Percentiles rank a stretch among this genome's conserved stretches.
Conservation (phyloP, 1,284 basidiomycete genomes). For the Phlebopus sp. region DNA sequence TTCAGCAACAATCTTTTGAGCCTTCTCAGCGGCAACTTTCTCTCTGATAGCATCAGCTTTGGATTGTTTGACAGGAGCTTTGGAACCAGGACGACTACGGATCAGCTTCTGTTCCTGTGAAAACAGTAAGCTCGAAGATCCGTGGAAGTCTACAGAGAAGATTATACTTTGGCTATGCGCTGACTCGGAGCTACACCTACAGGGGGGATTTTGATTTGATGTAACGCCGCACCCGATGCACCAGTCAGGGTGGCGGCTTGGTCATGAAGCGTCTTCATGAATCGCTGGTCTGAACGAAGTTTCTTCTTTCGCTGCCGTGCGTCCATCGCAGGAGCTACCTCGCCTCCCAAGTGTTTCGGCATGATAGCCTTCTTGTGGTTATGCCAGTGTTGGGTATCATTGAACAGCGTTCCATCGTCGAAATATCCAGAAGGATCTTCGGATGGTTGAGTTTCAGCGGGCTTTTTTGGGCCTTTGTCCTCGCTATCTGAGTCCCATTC, state of each 20-base stretch:
- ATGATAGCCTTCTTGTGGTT: constrained; percentile 47
- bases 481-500: constrained; percentile 27
- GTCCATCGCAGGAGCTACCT: constrained; percentile 29
- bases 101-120: constrained; percentile 14
- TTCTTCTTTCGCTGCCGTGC: constrained; percentile 37
- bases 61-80: constrained; percentile 18
- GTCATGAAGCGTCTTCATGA: constrained; percentile 53
- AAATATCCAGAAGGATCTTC: constrained; percentile 23
- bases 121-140: neutral
- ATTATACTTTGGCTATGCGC: constrained; percentile 14
- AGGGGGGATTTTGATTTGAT: constrained; percentile 51
- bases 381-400: constrained; percentile 61
- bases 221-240: constrained; percentile 50
- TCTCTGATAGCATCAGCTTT: constrained; percentile 29
- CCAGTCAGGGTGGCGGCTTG: constrained; percentile 65
- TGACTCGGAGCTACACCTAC: constrained; percentile 21
- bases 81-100: constrained; percentile 13
- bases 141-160: neutral
- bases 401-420: constrained; percentile 44
- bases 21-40: constrained; percentile 25
- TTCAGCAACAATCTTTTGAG: constrained; percentile 21
- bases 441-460: neutral
- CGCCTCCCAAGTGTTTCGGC: constrained; percentile 54
- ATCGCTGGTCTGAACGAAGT: constrained; percentile 48
- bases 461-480: neutral